Percentiles rank a stretch among this genome's conserved stretches.
These are phyloP conservation scores for Moesziomyces parantarcticus DNA, from an alignment of 1,284 basidiomycete species.

Conservation along the genomic window DNA sequence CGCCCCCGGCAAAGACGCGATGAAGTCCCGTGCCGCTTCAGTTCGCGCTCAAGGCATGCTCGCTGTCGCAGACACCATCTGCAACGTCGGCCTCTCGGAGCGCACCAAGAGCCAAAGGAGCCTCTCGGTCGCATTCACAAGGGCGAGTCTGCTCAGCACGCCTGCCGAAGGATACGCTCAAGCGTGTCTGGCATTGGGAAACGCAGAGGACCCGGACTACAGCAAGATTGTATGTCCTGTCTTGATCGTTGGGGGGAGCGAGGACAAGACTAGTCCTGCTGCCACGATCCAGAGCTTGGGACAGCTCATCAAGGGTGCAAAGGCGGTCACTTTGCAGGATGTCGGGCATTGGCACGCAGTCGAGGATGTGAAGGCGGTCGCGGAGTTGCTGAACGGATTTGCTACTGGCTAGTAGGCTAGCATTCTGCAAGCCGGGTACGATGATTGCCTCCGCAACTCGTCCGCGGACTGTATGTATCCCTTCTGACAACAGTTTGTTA, in stretches of 20 bases:
- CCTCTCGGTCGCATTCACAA: slow-evolving; percentile 1
- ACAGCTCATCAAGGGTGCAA: not conserved
- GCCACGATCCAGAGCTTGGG: slow-evolving; percentile 3
- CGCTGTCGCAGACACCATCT: slow-evolving; percentile 5
- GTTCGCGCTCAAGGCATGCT: slow-evolving; percentile 6
- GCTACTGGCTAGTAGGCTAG: not conserved
- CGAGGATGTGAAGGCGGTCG: slow-evolving; percentile 7
- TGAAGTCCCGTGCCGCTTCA: slow-evolving; percentile 1
- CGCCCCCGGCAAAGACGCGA: slow-evolving; percentile 2
- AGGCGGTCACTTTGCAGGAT: not conserved
- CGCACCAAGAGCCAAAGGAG: slow-evolving; percentile 1
- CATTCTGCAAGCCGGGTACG: too few species aligned
- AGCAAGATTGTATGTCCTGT: slow-evolving; percentile 1
- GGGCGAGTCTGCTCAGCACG: slow-evolving; percentile 1
- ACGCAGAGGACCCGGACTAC: slow-evolving; percentile 4
- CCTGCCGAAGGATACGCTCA: slow-evolving; percentile 4
- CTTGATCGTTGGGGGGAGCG: not conserved
- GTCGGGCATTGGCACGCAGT: slow-evolving; percentile 10
- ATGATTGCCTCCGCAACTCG: too few species aligned
- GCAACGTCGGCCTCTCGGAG: slow-evolving; percentile 9
- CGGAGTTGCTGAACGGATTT: slow-evolving; percentile 1
- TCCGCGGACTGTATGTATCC: too few species aligned
- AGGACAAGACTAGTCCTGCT: slow-evolving; percentile 9
- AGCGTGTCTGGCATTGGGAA: slow-evolving; percentile 1
- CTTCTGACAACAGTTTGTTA: too few species aligned